These are phyloP conservation scores for Teratosphaeria zuluensis DNA, from an alignment of 2,329 filamentous ascomycete species.

Conservation along the genomic window DNA sequence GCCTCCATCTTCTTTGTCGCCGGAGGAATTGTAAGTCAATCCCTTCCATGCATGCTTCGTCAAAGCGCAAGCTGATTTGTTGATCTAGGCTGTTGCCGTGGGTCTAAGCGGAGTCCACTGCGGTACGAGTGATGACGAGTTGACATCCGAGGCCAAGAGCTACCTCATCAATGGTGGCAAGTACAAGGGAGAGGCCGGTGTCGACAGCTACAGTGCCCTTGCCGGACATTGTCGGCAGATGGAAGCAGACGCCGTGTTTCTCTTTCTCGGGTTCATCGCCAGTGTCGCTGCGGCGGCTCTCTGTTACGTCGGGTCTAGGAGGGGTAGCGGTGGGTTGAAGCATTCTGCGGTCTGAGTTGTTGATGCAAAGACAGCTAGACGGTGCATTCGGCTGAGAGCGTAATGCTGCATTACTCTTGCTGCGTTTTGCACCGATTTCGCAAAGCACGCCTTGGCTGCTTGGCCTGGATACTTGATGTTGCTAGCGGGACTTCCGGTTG, in stretches of 20 bases:
- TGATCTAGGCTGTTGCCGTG: slow-evolving; percentile 10
- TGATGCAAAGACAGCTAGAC: neutral
- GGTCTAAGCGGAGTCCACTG: slow-evolving; percentile 8
- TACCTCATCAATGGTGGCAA: slow-evolving; percentile 14
- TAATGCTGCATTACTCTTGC: neutral
- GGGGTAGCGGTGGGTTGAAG: slow-evolving; percentile 1
- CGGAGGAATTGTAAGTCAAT: slow-evolving; percentile 18
- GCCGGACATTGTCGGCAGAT: slow-evolving; percentile 12
- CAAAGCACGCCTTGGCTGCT: neutral
- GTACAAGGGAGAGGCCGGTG: neutral
- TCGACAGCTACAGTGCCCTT: neutral
- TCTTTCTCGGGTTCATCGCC: slow-evolving; percentile 13
- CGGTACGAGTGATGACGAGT: slow-evolving; percentile 6
- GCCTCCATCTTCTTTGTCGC: slow-evolving; percentile 15
- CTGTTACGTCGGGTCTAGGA: slow-evolving; percentile 5
- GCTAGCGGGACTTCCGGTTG: too few relatives aligned
- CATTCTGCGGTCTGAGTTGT: slow-evolving; percentile 1
- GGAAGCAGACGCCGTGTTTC: slow-evolving; percentile 16
- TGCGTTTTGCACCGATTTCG: neutral
- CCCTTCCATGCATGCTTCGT: neutral
- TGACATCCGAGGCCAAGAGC: neutral
- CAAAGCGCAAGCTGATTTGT: neutral
- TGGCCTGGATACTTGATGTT: too few relatives aligned
- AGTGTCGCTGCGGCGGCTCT: slow-evolving; percentile 8
- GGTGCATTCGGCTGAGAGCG: neutral